phyloP scores from a whole-genome alignment of 495 filamentous ascomycete genomes.

The Paragyromitra xinjiangensis region DNA sequence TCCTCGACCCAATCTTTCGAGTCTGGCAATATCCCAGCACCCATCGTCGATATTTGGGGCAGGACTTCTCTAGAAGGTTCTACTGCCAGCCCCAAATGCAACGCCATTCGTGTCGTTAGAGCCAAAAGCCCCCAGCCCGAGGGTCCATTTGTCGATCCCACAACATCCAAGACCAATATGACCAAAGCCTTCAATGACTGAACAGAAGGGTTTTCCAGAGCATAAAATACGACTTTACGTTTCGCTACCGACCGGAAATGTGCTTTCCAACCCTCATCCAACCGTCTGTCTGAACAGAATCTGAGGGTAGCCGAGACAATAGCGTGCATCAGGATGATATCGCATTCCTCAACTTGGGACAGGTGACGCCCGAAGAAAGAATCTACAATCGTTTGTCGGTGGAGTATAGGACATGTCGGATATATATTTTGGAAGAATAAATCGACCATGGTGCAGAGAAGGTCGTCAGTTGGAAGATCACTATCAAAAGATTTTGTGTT shows the following conservation, averaged over 20 bases:
- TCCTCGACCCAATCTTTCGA: conserved; percentile 87
- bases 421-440: conserved; percentile 92
- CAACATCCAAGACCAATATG: conserved; percentile 80
- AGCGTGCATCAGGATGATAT: conserved; percentile 82
- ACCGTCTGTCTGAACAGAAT: conserved; percentile 76
- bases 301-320: conserved; percentile 85
- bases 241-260: conserved; percentile 83
- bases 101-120: conserved; percentile 82
- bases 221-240: conserved; percentile 82
- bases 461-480: conserved; percentile 83
- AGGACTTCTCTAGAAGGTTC: conserved; percentile 79
- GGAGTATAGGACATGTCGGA: conserved; percentile 88
- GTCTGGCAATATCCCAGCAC: conserved; percentile 82
- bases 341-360: conserved; percentile 76
- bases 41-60: conserved; percentile 82
- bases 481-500: conserved; percentile 67
- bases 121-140: conserved; percentile 90
- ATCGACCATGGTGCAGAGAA: conserved; percentile 81
- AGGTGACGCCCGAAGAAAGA: conserved; percentile 74
- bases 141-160: conserved; percentile 81
- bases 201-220: conserved; percentile 85
- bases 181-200: conserved; percentile 86
- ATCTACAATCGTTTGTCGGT: conserved; percentile 79
- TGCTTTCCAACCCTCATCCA: conserved; percentile 74
- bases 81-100: conserved; percentile 82